Evolutionary conservation across 257 asterid genomes (phyloP).

Genomic region (Nicotiana attenuata): DNA sequence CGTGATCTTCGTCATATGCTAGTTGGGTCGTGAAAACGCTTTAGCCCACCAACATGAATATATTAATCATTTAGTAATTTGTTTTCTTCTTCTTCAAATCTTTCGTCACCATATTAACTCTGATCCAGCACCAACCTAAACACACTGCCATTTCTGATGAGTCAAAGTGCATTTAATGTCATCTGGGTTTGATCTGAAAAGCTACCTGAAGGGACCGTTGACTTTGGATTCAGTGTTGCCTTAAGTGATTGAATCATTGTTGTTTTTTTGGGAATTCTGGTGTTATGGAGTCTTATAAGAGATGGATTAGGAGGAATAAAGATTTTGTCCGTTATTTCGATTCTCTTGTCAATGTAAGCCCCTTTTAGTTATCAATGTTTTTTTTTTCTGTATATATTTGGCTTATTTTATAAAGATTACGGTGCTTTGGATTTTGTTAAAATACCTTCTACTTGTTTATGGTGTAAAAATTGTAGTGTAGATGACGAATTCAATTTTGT

Average conservation of each 20-base stretch:
- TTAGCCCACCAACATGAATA: neutral
- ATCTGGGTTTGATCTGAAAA: neutral
- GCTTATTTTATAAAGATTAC: too few species aligned
- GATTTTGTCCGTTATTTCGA: slow-evolving; percentile 78
- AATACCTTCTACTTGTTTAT: neutral
- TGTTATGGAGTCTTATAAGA: slow-evolving; percentile 79
- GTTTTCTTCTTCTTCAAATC: neutral
- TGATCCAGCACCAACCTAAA: neutral
- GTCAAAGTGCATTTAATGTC: neutral
- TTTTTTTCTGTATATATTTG: too few species aligned
- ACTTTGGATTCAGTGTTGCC: neutral
- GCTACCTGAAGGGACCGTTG: neutral
- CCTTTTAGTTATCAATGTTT: neutral
- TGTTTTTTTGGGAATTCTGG: neutral
- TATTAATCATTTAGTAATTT: neutral
- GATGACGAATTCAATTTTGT: neutral
- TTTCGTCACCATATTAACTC: too few species aligned
- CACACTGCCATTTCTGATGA: neutral
- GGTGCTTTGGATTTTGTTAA: too few species aligned
- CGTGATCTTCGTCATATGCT: neutral
- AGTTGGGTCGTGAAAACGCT: neutral
- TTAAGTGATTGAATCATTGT: neutral
- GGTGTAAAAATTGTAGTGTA: neutral
- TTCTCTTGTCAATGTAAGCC: slow-evolving; percentile 80
- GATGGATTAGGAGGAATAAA: slow-evolving; percentile 79